A percentile compares a stretch with the other conserved stretches of the same genome.
phyloP scores from a whole-genome alignment of 2,329 filamentous ascomycete species.

The Ilyonectria sp. region DNA sequence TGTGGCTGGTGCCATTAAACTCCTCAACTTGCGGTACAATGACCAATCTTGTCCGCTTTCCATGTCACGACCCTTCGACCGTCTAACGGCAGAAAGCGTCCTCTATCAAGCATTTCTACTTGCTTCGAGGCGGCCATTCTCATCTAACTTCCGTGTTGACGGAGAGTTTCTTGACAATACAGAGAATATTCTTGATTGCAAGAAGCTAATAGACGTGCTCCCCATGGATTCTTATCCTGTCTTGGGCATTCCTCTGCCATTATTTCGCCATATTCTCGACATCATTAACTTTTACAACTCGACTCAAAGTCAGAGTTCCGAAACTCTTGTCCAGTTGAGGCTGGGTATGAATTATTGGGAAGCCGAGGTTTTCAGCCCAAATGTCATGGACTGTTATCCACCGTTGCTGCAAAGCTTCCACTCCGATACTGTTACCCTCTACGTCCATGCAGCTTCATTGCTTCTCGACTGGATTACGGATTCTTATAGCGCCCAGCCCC shows the following conservation, averaged over 20 bases:
- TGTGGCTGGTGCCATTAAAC: constrained; percentile 26
- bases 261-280: constrained; percentile 22
- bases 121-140: constrained; percentile 18
- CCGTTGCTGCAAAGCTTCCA: no score
- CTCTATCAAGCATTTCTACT: constrained; percentile 32
- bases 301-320: not conserved
- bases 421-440: not conserved
- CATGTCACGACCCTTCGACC: constrained; percentile 22
- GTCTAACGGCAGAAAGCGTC: constrained; percentile 27
- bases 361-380: not conserved
- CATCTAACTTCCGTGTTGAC: constrained; percentile 28
- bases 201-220: not conserved
- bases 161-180: constrained; percentile 15
- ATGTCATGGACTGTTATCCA: not conserved
- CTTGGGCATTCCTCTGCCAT: not conserved
- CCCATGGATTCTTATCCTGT: constrained; percentile 8
- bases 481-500: not conserved
- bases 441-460: constrained; percentile 21
- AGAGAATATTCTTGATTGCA: constrained; percentile 12
- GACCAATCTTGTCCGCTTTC: constrained; percentile 10
- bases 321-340: not conserved
- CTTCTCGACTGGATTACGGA: constrained; percentile 21
- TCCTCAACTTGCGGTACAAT: constrained; percentile 22
- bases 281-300: constrained; percentile 10
- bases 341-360: constrained; percentile 15